Conservation (phyloP, 306 rosid species). For the Prosopis cineraria region DNA sequence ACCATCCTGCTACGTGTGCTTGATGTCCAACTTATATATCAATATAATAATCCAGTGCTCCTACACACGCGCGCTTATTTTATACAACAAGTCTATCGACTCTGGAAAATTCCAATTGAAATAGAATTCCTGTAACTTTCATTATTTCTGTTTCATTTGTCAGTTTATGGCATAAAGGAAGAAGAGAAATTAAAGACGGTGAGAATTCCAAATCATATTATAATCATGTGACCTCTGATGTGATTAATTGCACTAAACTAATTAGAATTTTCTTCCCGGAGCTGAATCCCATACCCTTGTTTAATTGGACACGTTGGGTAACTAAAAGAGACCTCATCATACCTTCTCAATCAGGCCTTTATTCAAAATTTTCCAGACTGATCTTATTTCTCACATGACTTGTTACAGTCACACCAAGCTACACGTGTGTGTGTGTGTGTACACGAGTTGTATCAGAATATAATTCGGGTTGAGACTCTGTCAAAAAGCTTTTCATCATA, state of each 20-base stretch:
- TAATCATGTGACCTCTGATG: constrained; percentile 43
- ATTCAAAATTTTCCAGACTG: neutral
- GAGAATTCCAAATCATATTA: constrained; percentile 24
- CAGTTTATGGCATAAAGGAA: too few species aligned
- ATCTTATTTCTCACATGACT: neutral
- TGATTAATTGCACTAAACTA: constrained; percentile 47
- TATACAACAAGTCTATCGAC: neutral
- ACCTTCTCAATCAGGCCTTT: neutral
- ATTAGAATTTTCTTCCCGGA: constrained; percentile 27
- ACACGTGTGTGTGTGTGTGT: too few species aligned
- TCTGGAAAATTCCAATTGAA: neutral
- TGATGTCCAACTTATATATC: constrained; percentile 31
- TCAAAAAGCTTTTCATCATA: neutral
- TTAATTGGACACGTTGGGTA: constrained; percentile 27
- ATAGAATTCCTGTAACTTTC: neutral
- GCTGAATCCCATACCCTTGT: constrained; percentile 3
- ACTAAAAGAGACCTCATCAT: neutral
- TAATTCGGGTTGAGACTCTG: neutral
- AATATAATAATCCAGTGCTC: neutral
- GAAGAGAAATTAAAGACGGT: too few species aligned
- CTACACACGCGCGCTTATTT: neutral
- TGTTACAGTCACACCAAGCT: neutral
- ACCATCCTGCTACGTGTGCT: constrained; percentile 30
- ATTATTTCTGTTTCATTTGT: neutral
- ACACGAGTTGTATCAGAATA: neutral